These are phyloP conservation scores for Boletus eberwhitei DNA, from an alignment of 768 basidiomycete genomes.

Conservation along the genomic window DNA sequence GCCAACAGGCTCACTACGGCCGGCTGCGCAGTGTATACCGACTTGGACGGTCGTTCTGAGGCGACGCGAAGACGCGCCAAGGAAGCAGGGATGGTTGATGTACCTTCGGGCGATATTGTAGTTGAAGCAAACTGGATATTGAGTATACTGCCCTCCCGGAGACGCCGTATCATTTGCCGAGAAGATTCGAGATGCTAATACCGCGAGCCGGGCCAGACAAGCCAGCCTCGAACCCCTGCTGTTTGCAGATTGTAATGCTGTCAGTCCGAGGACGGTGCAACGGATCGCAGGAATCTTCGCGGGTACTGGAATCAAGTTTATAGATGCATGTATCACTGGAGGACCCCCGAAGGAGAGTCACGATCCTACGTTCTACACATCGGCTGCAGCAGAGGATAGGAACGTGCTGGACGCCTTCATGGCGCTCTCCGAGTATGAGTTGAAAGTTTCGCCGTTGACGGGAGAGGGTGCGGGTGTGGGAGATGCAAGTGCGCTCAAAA, in stretches of 20 bases:
- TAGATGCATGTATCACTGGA: conserved; percentile 59
- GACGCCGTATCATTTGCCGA: conserved; percentile 47
- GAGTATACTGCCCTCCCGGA: conserved; percentile 57
- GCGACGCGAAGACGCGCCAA: conserved; percentile 46
- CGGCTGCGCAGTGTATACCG: conserved; percentile 55
- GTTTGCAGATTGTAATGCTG: conserved; percentile 59
- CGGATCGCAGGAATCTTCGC: conserved; percentile 45
- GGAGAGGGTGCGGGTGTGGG: conserved; percentile 50
- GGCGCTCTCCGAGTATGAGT: conserved; percentile 39
- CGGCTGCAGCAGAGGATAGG: conserved; percentile 34
- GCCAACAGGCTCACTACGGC: conserved; percentile 43
- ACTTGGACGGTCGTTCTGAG: conserved; percentile 51
- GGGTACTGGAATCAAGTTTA: conserved; percentile 38
- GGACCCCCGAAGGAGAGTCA: conserved; percentile 47
- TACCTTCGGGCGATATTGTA: conserved; percentile 37
- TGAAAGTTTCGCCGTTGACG: conserved; percentile 43
- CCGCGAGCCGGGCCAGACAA: neutral
- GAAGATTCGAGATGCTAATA: conserved; percentile 15
- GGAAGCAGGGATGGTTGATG: conserved; percentile 49
- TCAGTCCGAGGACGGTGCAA: conserved; percentile 49
- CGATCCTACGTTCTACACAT: conserved; percentile 56
- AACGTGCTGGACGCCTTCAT: conserved; percentile 39
- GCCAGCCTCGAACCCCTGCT: conserved; percentile 20
- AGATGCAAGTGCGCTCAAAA: conserved; percentile 60
- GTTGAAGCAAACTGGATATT: conserved; percentile 43